phyloP scores from a whole-genome alignment of 768 basidiomycete species.

The Russula brevipes region DNA sequence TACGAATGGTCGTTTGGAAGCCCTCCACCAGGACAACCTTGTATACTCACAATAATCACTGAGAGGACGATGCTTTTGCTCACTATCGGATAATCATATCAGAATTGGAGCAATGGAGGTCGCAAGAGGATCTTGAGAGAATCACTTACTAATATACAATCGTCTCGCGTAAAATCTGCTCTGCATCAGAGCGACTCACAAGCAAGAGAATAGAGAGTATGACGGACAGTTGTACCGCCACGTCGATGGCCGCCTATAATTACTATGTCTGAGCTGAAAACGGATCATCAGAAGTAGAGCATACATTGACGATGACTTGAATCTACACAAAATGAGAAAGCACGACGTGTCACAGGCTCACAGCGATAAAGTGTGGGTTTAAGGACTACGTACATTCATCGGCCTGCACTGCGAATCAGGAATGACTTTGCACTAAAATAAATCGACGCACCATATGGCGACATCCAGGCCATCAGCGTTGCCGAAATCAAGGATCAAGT shows the following conservation, averaged over 20 bases:
- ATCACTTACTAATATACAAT: not conserved
- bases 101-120: not conserved
- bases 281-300: not conserved
- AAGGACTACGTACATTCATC: slow-evolving; percentile 24
- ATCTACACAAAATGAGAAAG: not conserved
- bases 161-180: slow-evolving; percentile 8
- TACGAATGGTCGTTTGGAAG: not conserved
- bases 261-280: too few species aligned
- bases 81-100: not conserved
- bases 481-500: slow-evolving; percentile 43
- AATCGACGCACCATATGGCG: slow-evolving; percentile 38
- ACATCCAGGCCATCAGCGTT: slow-evolving; percentile 35
- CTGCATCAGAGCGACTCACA: not conserved
- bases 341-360: not conserved
- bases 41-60: not conserved
- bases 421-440: not conserved
- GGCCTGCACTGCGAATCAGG: slow-evolving; percentile 16
- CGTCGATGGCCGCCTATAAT: not conserved
- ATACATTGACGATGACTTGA: not conserved
- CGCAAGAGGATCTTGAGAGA: not conserved
- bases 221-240: slow-evolving; percentile 1
- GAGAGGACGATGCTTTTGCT: not conserved
- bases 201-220: not conserved
- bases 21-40: not conserved
- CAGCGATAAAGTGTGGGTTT: slow-evolving; percentile 23